These are phyloP conservation scores for Ilex paraguariensis DNA, from an alignment of 305 asterid genomes.

Conservation along the genomic window DNA sequence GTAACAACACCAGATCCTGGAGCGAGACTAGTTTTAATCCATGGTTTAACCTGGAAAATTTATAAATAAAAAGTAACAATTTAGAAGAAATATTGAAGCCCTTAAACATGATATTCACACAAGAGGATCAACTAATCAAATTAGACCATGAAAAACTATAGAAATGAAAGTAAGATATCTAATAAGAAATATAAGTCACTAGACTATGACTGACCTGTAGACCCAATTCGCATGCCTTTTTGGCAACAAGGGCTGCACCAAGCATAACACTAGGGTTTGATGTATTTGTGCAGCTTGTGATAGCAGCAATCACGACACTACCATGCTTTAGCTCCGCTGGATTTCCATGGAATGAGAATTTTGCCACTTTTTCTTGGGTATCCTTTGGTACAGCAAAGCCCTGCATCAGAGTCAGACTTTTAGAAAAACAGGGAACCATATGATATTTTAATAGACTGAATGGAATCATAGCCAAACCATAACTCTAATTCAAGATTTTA, in stretches of 20 bases:
- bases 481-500: no score
- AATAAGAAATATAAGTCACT: neutral
- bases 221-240: conserved; percentile 85
- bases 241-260: conserved; percentile 97
- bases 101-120: neutral
- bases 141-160: neutral
- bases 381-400: conserved; percentile 98
- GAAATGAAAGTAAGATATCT: neutral
- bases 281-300: conserved; percentile 98
- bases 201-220: conserved; percentile 51
- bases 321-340: conserved; percentile 96
- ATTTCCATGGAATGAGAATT: conserved; percentile 79
- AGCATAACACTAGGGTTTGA: conserved; percentile 99
- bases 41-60: conserved; percentile 78
- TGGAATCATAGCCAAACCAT: no score
- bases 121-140: conserved; percentile 2
- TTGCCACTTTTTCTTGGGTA: conserved; percentile 70
- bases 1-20: conserved; percentile 97
- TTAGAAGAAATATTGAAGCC: conserved; percentile 1
- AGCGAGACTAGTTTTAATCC: conserved; percentile 97
- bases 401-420: conserved; percentile 28
- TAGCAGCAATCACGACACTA: conserved; percentile 95
- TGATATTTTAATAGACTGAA: no score
- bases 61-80: conserved; percentile 15
- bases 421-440: neutral